These are phyloP conservation scores for Juglanconis sp. DNA, from an alignment of 2,329 filamentous ascomycete species.

Conservation along the genomic window DNA sequence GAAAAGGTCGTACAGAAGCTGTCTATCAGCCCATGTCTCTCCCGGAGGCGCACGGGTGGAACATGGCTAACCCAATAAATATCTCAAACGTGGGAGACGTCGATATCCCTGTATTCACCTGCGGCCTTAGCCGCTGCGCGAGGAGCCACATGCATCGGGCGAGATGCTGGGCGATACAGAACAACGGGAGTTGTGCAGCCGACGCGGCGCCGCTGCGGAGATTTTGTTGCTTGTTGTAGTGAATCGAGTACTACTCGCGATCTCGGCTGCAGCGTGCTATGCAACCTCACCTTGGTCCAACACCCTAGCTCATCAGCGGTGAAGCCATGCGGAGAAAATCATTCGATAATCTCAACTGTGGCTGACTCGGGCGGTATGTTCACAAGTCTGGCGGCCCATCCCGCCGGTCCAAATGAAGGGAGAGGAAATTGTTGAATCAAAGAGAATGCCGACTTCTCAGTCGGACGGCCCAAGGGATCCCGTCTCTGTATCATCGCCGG, in stretches of 20 bases:
- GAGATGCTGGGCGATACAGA: background rate
- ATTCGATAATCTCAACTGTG: conserved; percentile 9
- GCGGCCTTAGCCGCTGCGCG: background rate
- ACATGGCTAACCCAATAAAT: conserved; percentile 14
- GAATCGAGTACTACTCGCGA: background rate
- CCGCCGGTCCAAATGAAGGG: background rate
- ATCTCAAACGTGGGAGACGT: conserved; percentile 3
- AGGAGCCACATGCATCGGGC: background rate
- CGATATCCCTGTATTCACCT: conserved; percentile 4
- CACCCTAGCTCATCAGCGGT: background rate
- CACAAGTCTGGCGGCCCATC: conserved; percentile 1
- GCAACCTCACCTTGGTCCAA: background rate
- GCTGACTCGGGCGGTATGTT: conserved; percentile 2
- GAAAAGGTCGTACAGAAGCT: background rate
- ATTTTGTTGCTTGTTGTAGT: background rate
- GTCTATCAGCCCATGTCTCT: conserved; percentile 16
- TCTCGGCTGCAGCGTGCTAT: background rate
- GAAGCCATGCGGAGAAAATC: conserved; percentile 3
- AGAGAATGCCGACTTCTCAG: background rate
- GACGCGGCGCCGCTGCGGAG: background rate
- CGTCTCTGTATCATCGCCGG: background rate
- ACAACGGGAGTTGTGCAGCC: conserved; percentile 1
- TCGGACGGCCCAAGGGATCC: background rate
- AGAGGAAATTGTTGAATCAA: background rate
- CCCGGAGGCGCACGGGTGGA: conserved; percentile 5